phyloP scores from a whole-genome alignment of 2,329 filamentous ascomycete genomes.

The Microdochium bolleyi region DNA sequence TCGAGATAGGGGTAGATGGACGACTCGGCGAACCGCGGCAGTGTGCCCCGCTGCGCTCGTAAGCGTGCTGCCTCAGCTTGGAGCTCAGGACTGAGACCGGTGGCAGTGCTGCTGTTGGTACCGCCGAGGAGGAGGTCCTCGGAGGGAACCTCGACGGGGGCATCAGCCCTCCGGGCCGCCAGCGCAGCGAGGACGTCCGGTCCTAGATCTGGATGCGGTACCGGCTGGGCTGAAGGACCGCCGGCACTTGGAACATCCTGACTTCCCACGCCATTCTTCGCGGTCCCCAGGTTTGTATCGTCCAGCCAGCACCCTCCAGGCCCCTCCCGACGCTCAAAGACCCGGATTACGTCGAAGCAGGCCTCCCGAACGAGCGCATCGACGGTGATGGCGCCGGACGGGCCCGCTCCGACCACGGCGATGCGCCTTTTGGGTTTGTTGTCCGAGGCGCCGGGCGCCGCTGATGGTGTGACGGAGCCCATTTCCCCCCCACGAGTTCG shows the following conservation, averaged over 20 bases:
- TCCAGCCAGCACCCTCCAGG: slow-evolving; percentile 8
- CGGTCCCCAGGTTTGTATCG: background rate
- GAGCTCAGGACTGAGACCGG: slow-evolving; percentile 28
- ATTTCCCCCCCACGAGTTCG: too few relatives aligned
- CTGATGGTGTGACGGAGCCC: background rate
- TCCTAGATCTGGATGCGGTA: slow-evolving; percentile 17
- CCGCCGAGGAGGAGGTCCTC: slow-evolving; percentile 25
- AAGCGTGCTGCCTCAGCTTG: slow-evolving; percentile 31
- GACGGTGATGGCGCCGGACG: slow-evolving; percentile 46
- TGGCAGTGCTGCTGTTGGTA: slow-evolving; percentile 32
- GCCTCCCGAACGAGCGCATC: slow-evolving; percentile 49
- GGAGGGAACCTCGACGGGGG: background rate
- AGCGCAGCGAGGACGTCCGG: background rate
- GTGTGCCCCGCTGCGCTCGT: slow-evolving; percentile 20
- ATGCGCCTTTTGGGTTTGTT: slow-evolving; percentile 20
- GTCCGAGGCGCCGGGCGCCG: background rate
- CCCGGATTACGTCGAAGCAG: slow-evolving; percentile 43
- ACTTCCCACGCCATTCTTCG: background rate
- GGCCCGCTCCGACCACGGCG: slow-evolving; percentile 50
- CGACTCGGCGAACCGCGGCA: slow-evolving; percentile 41
- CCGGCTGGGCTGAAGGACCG: too few relatives aligned
- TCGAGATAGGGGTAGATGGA: slow-evolving; percentile 50
- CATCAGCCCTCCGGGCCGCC: background rate
- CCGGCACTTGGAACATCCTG: background rate
- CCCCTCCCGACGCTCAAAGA: slow-evolving; percentile 45